phyloP scores from a whole-genome alignment of 108 stramenopile genomes.

The Nitzschia sp. region DNA sequence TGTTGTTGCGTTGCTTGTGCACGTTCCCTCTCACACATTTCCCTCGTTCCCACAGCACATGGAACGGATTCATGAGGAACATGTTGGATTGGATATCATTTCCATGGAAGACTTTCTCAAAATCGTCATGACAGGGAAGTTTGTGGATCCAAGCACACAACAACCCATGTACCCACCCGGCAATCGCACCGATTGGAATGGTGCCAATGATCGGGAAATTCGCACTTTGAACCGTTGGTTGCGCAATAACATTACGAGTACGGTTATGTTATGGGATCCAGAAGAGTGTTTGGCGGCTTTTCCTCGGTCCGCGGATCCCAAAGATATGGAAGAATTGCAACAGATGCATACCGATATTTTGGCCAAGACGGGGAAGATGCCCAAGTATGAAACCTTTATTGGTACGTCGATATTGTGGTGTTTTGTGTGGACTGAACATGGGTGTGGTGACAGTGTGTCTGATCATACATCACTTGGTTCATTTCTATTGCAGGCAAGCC shows the following conservation, averaged over 20 bases:
- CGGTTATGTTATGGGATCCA: slow-evolving; percentile 58
- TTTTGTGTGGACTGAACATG: too few species aligned
- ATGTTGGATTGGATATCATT: slow-evolving; percentile 83
- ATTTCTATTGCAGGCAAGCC: slow-evolving; percentile 67
- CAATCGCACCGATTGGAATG: slow-evolving; percentile 78
- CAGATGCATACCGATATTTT: slow-evolving; percentile 37
- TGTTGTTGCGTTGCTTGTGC: not conserved
- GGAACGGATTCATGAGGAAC: slow-evolving; percentile 71
- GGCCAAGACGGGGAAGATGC: slow-evolving; percentile 29
- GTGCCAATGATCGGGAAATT: slow-evolving; percentile 35
- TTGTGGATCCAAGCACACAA: slow-evolving; percentile 42
- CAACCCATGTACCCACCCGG: slow-evolving; percentile 54
- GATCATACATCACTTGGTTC: too few species aligned
- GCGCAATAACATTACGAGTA: slow-evolving; percentile 15
- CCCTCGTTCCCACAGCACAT: slow-evolving; percentile 41
- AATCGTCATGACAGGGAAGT: slow-evolving; percentile 67
- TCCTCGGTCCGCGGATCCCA: slow-evolving; percentile 55
- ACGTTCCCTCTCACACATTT: not conserved
- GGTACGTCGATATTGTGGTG: slow-evolving; percentile 28
- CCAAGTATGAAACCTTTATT: slow-evolving; percentile 45
- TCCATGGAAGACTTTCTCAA: slow-evolving; percentile 90
- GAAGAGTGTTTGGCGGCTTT: slow-evolving; percentile 75
- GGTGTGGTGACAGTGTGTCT: too few species aligned
- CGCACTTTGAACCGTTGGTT: slow-evolving; percentile 36
- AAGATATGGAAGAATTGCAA: slow-evolving; percentile 53